These are phyloP conservation scores for Pseudogymnoascus sp. DNA, from an alignment of 2,329 filamentous ascomycete genomes.

Conservation along the genomic window DNA sequence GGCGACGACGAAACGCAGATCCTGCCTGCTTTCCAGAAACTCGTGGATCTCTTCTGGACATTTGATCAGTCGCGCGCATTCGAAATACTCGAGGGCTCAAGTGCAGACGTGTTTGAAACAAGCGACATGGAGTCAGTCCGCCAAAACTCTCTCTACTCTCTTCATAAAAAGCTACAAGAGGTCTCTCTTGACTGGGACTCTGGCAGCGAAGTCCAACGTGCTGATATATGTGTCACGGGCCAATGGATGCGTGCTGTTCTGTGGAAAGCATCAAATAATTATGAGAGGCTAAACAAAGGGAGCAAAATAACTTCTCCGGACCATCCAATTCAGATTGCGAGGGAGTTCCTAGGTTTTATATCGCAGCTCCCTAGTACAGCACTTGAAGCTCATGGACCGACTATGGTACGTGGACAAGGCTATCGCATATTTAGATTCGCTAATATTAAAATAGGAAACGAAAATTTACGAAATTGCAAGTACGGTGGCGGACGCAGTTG, in stretches of 20 bases:
- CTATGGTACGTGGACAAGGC: constrained; percentile 26
- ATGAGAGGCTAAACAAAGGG: not conserved
- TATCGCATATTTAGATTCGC: not conserved
- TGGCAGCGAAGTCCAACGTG: constrained; percentile 51
- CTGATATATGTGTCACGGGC: constrained; percentile 58
- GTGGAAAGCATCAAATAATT: constrained; percentile 36
- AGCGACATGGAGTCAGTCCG: constrained; percentile 9
- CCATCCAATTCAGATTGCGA: constrained; percentile 36
- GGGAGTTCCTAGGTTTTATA: constrained; percentile 37
- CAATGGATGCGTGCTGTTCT: constrained; percentile 60
- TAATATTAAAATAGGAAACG: constrained; percentile 24
- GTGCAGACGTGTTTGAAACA: not conserved
- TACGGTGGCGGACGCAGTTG: constrained; percentile 32
- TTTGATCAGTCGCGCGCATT: constrained; percentile 43
- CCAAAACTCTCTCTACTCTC: constrained; percentile 28
- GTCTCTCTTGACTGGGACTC: constrained; percentile 30
- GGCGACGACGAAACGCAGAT: constrained; percentile 35
- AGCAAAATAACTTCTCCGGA: constrained; percentile 17
- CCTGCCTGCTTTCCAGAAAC: constrained; percentile 40
- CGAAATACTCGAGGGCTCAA: constrained; percentile 30
- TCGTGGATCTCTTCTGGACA: constrained; percentile 41
- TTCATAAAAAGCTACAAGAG: constrained; percentile 37
- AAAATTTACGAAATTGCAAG: constrained; percentile 40
- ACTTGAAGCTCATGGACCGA: constrained; percentile 41
- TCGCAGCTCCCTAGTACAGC: constrained; percentile 36